Base-by-base conservation (phyloP, 2,329 filamentous ascomycete species). In the Ilyonectria mors-panacis region DNA sequence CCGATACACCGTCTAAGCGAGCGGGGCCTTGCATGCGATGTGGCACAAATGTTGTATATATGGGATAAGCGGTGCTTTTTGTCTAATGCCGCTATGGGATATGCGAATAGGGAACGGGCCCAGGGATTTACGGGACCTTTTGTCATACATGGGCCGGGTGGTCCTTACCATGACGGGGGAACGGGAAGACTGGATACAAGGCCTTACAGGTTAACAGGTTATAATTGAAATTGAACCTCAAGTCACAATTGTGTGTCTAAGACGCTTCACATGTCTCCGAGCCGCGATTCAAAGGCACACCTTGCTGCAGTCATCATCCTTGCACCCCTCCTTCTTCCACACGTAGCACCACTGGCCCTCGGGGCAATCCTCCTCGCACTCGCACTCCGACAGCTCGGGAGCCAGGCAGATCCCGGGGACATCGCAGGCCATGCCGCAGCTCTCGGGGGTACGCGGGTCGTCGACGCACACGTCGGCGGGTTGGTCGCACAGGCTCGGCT, bases 1-100 rank as follows among this genome's bases (percentile, higher is more conserved):
- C 79, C 81, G 85, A 65, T 88, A 87, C 71, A 87, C 85, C 8
- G 73, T 87, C 39, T 88, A 79, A 77, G 71, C 33, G 62, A 58
- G 59, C 59, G 23, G 58, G 37, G 65, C 60, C 54, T 70, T 71
- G 69, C 62, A 74, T 21, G 6, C n/a, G n/a, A 51, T 57, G 68
- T 72, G 54, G 70, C 48, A 57, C 59, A 55, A 50, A 59, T 53
- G 39, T 64, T 74, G 69, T 75, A 70, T 65, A 75, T 74, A 73
- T 64, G 55, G 68, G 58, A 57, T 33, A 17, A 35, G 57, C 57
- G 30, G 57, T n/a, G 30, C 35, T 56, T 42, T 37, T 39, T 51
- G 21, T 19, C 35, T 23, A 37, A 67, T 59, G 63, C 50, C 62
- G 70, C 8, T 28, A 28, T 62, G 63, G 67, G 39, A 42, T 19